phyloP scores from a whole-genome alignment of 345 rosid species.

The Garcia nutans region DNA sequence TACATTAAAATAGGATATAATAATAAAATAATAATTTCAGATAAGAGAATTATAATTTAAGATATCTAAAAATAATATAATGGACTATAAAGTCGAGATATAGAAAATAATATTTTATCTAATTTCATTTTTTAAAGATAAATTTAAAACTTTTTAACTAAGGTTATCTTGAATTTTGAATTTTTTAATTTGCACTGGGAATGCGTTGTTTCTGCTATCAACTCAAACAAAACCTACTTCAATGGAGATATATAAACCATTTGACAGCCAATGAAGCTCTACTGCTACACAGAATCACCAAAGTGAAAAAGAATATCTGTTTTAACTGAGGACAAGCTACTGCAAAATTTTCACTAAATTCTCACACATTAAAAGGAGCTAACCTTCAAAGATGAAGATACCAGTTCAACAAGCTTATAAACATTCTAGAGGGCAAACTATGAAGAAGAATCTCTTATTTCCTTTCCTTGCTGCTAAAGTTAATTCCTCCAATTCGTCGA shows the following conservation, averaged over 20 bases:
- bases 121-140: too few species aligned
- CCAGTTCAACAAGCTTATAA: not conserved
- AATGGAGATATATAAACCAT: too few species aligned
- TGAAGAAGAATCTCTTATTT: not conserved
- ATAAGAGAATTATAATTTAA: too few species aligned
- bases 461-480: conserved; percentile 14
- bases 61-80: too few species aligned
- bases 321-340: not conserved
- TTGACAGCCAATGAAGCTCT: not conserved
- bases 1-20: too few species aligned
- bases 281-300: not conserved
- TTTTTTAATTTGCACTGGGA: too few species aligned
- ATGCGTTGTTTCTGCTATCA: too few species aligned
- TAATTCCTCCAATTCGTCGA: conserved; percentile 24
- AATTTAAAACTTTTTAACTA: too few species aligned
- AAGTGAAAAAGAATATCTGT: not conserved
- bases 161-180: too few species aligned
- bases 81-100: too few species aligned
- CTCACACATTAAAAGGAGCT: not conserved
- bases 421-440: not conserved
- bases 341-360: not conserved
- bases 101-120: too few species aligned
- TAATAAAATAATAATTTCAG: too few species aligned
- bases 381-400: not conserved
- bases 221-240: not conserved